A percentile compares a stretch with the other conserved stretches of the same genome.
phyloP scores from a whole-genome alignment of 306 rosid genomes.

The Pyrus bretschneideri region DNA sequence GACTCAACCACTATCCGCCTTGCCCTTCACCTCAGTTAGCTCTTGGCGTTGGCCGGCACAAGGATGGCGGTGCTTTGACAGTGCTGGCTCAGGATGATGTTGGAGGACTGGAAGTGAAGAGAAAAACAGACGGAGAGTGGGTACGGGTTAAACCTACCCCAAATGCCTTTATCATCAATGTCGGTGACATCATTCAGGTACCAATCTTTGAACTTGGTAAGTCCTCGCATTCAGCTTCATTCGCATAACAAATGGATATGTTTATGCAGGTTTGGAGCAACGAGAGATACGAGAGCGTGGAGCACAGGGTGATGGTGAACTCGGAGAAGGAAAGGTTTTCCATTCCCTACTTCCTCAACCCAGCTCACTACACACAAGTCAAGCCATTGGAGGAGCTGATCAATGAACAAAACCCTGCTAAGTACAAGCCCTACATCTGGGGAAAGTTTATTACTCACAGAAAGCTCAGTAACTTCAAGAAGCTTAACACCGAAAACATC shows the following conservation, averaged over 20 bases:
- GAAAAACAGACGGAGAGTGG: slow-evolving; percentile 14
- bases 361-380: slow-evolving; percentile 45
- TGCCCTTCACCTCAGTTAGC: slow-evolving; percentile 29
- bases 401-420: slow-evolving; percentile 35
- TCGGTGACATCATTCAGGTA: slow-evolving; percentile 28
- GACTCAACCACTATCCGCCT: slow-evolving; percentile 30
- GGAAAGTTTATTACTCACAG: slow-evolving; percentile 43
- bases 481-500: slow-evolving; percentile 40
- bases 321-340: slow-evolving; percentile 49
- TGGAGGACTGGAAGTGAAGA: slow-evolving; percentile 7
- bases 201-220: not conserved
- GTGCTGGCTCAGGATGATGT: slow-evolving; percentile 23
- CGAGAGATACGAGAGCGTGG: slow-evolving; percentile 62
- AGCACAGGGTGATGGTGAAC: slow-evolving; percentile 66
- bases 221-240: no score
- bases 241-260: not conserved
- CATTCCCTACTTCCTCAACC: slow-evolving; percentile 55
- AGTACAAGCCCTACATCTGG: slow-evolving; percentile 42
- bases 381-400: slow-evolving; percentile 38
- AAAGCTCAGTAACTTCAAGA: slow-evolving; percentile 33
- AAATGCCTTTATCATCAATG: slow-evolving; percentile 34
- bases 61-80: slow-evolving; percentile 17
- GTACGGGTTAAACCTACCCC: slow-evolving; percentile 19
- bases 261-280: slow-evolving; percentile 80
- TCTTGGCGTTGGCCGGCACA: slow-evolving; percentile 28